Evolutionary conservation across 2,329 filamentous ascomycete genomes (phyloP).

Genomic region (Lecanicillium sp.): DNA sequence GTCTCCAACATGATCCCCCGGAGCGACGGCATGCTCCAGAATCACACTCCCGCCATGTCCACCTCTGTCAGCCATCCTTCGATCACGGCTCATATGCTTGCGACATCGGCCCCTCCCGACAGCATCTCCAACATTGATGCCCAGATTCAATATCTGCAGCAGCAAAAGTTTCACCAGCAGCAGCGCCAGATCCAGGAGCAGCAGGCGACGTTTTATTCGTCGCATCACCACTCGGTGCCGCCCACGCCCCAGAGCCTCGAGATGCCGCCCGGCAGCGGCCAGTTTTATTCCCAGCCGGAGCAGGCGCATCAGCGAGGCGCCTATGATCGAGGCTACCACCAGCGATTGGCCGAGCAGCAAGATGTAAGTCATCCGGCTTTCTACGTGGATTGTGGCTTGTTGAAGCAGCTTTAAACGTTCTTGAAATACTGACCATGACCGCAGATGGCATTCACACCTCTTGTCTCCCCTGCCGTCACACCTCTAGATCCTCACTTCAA

Average conservation of each 20-base stretch:
- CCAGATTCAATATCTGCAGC: slow-evolving; percentile 57
- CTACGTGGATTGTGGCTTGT: neutral
- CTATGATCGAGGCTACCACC: slow-evolving; percentile 56
- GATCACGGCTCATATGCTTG: slow-evolving; percentile 37
- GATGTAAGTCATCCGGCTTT: slow-evolving; percentile 40
- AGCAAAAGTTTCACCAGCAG: slow-evolving; percentile 54
- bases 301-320: slow-evolving; percentile 47
- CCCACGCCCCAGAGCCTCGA: slow-evolving; percentile 77
- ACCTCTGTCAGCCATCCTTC: slow-evolving; percentile 34
- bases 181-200: slow-evolving; percentile 51
- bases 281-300: slow-evolving; percentile 52
- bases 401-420: neutral
- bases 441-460: slow-evolving; percentile 68
- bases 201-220: slow-evolving; percentile 44
- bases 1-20: slow-evolving; percentile 19
- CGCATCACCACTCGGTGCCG: slow-evolving; percentile 55
- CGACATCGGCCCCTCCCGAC: slow-evolving; percentile 33
- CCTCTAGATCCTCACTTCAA: slow-evolving; percentile 66
- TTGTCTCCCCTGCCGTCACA: slow-evolving; percentile 78
- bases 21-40: slow-evolving; percentile 28
- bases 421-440: slow-evolving; percentile 12
- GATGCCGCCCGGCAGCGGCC: slow-evolving; percentile 51
- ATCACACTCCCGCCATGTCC: slow-evolving; percentile 40
- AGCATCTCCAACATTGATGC: slow-evolving; percentile 53
- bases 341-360: slow-evolving; percentile 60